These are phyloP conservation scores for Psilocybe cyanescens DNA, from an alignment of 768 basidiomycete genomes.

Conservation along the genomic window DNA sequence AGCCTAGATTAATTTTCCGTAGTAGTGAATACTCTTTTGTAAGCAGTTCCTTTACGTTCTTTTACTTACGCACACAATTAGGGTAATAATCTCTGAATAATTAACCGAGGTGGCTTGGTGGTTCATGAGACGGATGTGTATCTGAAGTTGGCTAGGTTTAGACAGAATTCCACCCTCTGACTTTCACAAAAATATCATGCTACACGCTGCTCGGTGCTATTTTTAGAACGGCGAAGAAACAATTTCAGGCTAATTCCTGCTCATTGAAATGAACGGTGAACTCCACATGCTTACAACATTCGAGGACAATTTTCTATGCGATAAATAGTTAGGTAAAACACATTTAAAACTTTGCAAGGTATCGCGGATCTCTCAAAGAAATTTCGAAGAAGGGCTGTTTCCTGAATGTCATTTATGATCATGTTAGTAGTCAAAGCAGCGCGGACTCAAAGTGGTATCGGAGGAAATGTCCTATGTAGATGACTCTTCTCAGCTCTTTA, in stretches of 20 bases:
- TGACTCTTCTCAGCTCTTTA: background rate
- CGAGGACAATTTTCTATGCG: background rate
- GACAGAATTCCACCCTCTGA: too few species aligned
- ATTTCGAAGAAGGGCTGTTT: background rate
- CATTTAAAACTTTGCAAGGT: background rate
- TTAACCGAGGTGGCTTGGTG: too few species aligned
- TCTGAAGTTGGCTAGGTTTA: too few species aligned
- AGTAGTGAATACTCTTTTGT: too few species aligned
- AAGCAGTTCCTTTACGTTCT: too few species aligned
- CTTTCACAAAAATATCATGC: background rate
- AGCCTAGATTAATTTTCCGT: too few species aligned
- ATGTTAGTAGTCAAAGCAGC: background rate
- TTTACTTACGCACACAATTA: too few species aligned
- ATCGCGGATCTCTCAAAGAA: background rate
- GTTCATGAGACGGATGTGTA: too few species aligned
- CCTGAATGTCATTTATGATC: background rate
- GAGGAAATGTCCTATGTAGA: background rate
- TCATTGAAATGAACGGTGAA: background rate
- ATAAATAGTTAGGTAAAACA: background rate
- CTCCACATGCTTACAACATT: background rate
- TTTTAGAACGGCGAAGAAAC: background rate
- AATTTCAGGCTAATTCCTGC: background rate
- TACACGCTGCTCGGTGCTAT: background rate
- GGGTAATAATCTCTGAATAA: too few species aligned
- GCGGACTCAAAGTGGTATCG: background rate